phyloP scores from a whole-genome alignment of 345 rosid species.

The Sonneratia caseolaris region DNA sequence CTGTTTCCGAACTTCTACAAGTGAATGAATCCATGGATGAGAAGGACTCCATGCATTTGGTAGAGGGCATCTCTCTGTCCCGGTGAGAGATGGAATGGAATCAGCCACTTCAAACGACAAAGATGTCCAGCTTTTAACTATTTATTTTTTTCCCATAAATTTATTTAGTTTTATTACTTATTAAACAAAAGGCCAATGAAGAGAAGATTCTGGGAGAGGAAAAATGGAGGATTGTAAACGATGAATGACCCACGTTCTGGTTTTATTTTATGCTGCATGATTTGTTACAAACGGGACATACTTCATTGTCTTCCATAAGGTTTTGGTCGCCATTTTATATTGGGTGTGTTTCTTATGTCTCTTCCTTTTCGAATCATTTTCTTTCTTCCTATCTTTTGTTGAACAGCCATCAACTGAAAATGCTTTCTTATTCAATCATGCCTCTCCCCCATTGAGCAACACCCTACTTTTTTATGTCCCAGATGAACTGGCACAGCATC shows the following conservation, averaged over 20 bases:
- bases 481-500: conserved; percentile 38
- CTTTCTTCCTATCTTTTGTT: background rate
- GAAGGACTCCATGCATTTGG: too few relatives aligned
- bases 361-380: background rate
- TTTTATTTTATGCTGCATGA: background rate
- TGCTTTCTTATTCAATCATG: conserved; percentile 5
- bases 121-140: background rate
- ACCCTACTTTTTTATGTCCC: conserved; percentile 12
- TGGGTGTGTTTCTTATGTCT: too few relatives aligned
- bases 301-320: background rate
- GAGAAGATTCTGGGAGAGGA: background rate
- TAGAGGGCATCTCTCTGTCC: too few relatives aligned
- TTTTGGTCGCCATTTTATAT: too few relatives aligned
- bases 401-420: background rate
- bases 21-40: too few relatives aligned
- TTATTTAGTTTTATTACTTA: background rate
- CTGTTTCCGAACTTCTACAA: background rate
- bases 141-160: background rate
- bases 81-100: too few relatives aligned
- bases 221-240: background rate
- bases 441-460: conserved; percentile 15
- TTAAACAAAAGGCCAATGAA: background rate
- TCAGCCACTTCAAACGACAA: too few relatives aligned
- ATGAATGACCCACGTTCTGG: background rate
- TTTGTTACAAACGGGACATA: background rate